Base-by-base conservation (phyloP, 768 basidiomycete species). In the Tulasnella calospora region DNA sequence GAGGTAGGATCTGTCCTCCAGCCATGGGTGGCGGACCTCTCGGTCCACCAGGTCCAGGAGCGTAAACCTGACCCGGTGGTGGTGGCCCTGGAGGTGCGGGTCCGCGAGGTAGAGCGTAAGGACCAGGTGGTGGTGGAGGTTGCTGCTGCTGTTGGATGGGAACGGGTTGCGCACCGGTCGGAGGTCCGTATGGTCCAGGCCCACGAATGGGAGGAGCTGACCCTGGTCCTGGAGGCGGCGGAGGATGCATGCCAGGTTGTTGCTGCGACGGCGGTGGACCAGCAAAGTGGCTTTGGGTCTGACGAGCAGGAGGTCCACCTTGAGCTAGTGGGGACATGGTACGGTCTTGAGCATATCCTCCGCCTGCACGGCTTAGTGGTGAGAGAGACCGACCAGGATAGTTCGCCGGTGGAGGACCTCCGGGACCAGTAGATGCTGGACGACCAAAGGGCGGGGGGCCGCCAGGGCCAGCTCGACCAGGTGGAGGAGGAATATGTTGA, bases 261-360 rank as follows among this genome's bases (percentile, higher is more conserved):
- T 78, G 79, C 23, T 80, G 78, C 0, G 82, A 80, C 35, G 82
- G 81, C 12, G 81, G 79, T 36, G 77, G 79, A 40, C 78, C 78
- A 79, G 87, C 88, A 55, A 87, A 86, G 47, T 86, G 83, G 27
- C 85, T 73, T 41, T 86, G 85, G 23, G 83, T 86, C 81, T 88
- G 90, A 76, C 87, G 89, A 70, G 87, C 86, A 9, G 88, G 88
- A 38, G 87, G 86, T 3, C 87, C 86, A 73, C 86, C 85, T 33
- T 76, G 75, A 38, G 75, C 75, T 40, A 76, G 38, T n/a, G 75
- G 75, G 6, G 75, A 76, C 75, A 77, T 77, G 13, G 76, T 38
- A 17, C 76, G 57, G 4, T 74, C 71, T 36, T 72, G 78, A 38
- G 44, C 36, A 21, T 44, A 67, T 19, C 78, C 78, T 17, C 78